phyloP scores from a whole-genome alignment of 2,329 filamentous ascomycete species.

The Clarireedia sp. region DNA sequence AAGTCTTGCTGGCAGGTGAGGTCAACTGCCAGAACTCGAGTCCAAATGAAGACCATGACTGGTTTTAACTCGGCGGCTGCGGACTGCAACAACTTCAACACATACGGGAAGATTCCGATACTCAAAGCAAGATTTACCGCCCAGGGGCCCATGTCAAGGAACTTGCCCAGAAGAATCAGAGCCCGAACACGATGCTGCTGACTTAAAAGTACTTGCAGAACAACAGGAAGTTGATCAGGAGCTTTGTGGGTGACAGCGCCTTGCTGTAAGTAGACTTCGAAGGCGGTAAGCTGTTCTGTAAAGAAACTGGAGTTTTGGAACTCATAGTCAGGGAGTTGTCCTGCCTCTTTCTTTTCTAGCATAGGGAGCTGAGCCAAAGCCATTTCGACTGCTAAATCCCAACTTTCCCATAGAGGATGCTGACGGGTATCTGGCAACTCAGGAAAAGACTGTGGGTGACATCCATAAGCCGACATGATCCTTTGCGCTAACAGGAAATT shows the following conservation, averaged over 20 bases:
- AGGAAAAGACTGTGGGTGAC: constrained; percentile 86
- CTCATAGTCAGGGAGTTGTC: constrained; percentile 60
- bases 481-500: constrained; percentile 93
- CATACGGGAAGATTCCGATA: constrained; percentile 98
- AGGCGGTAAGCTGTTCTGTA: constrained; percentile 91
- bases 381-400: constrained; percentile 95
- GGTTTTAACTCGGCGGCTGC: constrained; percentile 91
- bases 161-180: constrained; percentile 83
- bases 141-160: constrained; percentile 93
- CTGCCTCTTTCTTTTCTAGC: constrained; percentile 69
- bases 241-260: constrained; percentile 78
- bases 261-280: constrained; percentile 86
- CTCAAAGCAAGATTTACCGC: constrained; percentile 96
- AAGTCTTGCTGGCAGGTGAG: constrained; percentile 88
- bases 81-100: constrained; percentile 93
- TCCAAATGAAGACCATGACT: constrained; percentile 99
- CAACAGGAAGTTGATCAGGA: constrained; percentile 91
- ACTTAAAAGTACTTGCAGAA: constrained; percentile 89
- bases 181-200: constrained; percentile 90
- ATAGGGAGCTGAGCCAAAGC: constrained; percentile 83
- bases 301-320: constrained; percentile 96
- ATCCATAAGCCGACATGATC: constrained; percentile 94
- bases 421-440: constrained; percentile 90
- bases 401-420: constrained; percentile 92
- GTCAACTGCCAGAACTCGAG: constrained; percentile 88